These are phyloP conservation scores for Cryomyces minteri DNA, from an alignment of 495 filamentous ascomycete genomes.

Conservation along the genomic window DNA sequence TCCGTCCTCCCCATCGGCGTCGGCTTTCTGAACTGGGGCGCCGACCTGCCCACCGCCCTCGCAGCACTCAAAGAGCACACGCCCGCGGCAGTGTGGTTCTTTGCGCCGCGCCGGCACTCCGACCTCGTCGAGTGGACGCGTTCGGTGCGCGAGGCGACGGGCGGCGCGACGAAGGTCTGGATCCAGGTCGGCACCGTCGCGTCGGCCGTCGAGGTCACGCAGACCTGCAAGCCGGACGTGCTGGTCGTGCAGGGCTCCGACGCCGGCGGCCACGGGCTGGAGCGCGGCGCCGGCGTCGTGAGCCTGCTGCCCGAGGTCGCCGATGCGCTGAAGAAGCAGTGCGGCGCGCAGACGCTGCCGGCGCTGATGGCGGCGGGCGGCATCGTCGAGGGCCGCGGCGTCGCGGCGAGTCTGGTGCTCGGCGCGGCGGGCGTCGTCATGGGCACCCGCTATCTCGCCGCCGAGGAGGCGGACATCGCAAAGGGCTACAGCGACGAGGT, in stretches of 20 bases:
- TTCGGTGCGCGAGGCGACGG: slow-evolving; percentile 26
- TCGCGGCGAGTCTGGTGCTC: slow-evolving; percentile 42
- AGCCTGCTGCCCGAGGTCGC: slow-evolving; percentile 36
- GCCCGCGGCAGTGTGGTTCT: slow-evolving; percentile 56
- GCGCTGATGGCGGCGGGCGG: slow-evolving; percentile 52
- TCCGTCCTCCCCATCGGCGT: slow-evolving; percentile 37
- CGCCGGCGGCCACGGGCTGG: slow-evolving; percentile 56
- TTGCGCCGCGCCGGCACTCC: slow-evolving; percentile 30
- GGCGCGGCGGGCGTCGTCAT: slow-evolving; percentile 50
- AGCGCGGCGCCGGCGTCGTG: slow-evolving; percentile 37
- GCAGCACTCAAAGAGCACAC: slow-evolving; percentile 24
- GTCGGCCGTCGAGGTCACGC: slow-evolving; percentile 30
- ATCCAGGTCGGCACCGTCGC: slow-evolving; percentile 45
- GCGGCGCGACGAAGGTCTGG: slow-evolving; percentile 36
- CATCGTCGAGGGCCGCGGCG: slow-evolving; percentile 46
- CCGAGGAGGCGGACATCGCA: slow-evolving; percentile 41
- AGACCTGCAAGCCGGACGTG: slow-evolving; percentile 32
- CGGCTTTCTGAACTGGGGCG: slow-evolving; percentile 42
- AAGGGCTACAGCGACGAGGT: slow-evolving; percentile 42
- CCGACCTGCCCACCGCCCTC: slow-evolving; percentile 26
- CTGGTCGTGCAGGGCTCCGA: slow-evolving; percentile 58
- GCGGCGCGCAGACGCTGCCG: slow-evolving; percentile 21
- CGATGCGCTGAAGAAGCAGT: slow-evolving; percentile 27
- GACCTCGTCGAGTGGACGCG: slow-evolving; percentile 38
- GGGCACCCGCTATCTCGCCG: slow-evolving; percentile 56